Percentiles rank a stretch among this genome's conserved stretches.
Conservation (phyloP, 257 asterid genomes). For the Linderniella brevidens region DNA sequence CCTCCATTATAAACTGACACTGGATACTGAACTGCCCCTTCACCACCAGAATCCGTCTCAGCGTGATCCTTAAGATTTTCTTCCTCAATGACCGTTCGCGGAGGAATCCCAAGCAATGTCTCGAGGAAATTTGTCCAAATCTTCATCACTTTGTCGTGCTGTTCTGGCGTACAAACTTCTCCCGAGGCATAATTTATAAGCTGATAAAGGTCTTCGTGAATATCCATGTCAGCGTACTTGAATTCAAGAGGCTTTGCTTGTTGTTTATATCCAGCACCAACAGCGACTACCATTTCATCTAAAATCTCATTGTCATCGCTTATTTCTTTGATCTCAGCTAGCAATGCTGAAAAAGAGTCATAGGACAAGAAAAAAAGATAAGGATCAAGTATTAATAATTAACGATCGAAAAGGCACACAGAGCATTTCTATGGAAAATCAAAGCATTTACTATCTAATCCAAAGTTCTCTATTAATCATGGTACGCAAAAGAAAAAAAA, state of each 20-base stretch:
- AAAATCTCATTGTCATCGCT: slow-evolving; percentile 40
- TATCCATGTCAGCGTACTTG: slow-evolving; percentile 53
- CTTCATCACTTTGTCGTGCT: slow-evolving; percentile 50
- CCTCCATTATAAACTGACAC: slow-evolving; percentile 18
- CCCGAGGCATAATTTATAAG: slow-evolving; percentile 61
- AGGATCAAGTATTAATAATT: background rate
- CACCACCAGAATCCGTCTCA: slow-evolving; percentile 19
- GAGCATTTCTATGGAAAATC: too few species aligned
- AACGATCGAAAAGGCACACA: background rate
- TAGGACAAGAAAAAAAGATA: background rate
- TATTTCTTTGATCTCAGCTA: slow-evolving; percentile 69
- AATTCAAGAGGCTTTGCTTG: slow-evolving; percentile 49
- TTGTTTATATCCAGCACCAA: slow-evolving; percentile 49
- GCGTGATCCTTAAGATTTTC: slow-evolving; percentile 19
- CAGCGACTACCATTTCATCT: slow-evolving; percentile 41
- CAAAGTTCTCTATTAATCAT: too few species aligned
- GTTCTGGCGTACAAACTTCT: slow-evolving; percentile 77
- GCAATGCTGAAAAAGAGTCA: slow-evolving; percentile 30
- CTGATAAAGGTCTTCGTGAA: slow-evolving; percentile 73
- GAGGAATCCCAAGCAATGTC: slow-evolving; percentile 51
- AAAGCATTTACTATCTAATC: too few species aligned
- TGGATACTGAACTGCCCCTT: slow-evolving; percentile 18
- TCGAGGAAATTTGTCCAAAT: slow-evolving; percentile 75
- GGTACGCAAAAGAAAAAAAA: too few species aligned
- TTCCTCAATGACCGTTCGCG: slow-evolving; percentile 22